A percentile compares a stretch with the other conserved stretches of the same genome.
These are phyloP conservation scores for Rhododendron williamsianum DNA, from an alignment of 148 eudicot species.

Conservation along the genomic window DNA sequence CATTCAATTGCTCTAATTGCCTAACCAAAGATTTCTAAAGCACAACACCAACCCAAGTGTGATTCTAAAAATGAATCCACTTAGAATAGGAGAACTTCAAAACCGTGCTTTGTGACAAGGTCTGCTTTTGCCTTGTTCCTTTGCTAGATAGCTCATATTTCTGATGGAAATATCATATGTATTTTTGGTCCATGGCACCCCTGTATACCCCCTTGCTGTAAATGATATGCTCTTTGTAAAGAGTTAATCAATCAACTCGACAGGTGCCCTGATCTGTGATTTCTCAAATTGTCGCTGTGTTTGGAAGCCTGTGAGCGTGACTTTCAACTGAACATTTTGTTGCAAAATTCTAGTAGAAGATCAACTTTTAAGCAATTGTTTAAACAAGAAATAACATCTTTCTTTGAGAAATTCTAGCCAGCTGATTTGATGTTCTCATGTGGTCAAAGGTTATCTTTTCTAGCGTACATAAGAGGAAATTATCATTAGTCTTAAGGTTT, in stretches of 20 bases:
- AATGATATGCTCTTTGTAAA: neutral
- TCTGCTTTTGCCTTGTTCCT: constrained; percentile 1
- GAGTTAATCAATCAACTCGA: neutral
- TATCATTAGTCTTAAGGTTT: neutral
- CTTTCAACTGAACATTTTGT: neutral
- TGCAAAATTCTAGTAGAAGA: neutral
- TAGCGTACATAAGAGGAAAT: neutral
- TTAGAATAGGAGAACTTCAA: neutral
- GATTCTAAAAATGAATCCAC: neutral
- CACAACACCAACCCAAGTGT: neutral
- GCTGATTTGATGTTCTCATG: neutral
- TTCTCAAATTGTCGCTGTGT: constrained; percentile 2
- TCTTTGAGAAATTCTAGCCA: neutral
- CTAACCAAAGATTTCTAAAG: neutral
- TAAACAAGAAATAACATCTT: neutral
- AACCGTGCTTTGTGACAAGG: neutral
- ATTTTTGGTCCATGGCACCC: neutral
- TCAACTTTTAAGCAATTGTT: neutral
- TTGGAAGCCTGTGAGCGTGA: neutral
- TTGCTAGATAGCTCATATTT: neutral
- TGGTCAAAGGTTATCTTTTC: neutral
- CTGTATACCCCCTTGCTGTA: neutral
- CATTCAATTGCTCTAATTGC: neutral
- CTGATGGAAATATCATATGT: neutral
- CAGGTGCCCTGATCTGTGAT: neutral